These are phyloP conservation scores for Globisporangium cystogenes DNA, from an alignment of 352 stramenopile species.

Conservation along the genomic window DNA sequence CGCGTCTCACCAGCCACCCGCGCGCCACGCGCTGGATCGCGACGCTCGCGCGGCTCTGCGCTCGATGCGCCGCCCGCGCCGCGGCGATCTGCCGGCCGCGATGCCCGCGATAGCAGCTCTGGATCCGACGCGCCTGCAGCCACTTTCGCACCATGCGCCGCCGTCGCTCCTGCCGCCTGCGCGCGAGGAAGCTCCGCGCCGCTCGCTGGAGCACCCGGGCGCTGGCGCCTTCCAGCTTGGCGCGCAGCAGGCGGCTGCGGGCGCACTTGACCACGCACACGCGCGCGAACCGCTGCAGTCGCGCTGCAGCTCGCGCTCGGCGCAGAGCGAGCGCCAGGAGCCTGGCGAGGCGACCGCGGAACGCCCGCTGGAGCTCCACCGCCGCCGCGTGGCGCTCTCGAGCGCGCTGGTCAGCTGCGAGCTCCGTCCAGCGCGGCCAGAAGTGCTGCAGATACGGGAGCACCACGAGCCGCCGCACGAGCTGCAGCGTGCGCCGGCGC, in stretches of 20 bases:
- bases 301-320: conserved; percentile 15
- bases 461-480: conserved; percentile 35
- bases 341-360: conserved; percentile 15
- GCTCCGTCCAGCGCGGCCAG: conserved; percentile 31
- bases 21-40: conserved; percentile 18
- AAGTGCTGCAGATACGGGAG: conserved; percentile 19
- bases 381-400: conserved; percentile 25
- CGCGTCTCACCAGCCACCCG: conserved; percentile 13
- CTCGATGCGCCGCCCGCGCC: not conserved
- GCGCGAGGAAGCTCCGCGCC: conserved; percentile 22
- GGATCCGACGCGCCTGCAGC: conserved; percentile 33
- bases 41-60: conserved; percentile 10
- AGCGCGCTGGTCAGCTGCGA: conserved; percentile 2
- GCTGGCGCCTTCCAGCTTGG: conserved; percentile 10
- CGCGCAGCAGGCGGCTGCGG: conserved; percentile 5
- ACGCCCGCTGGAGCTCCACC: conserved; percentile 35
- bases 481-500: conserved; percentile 24
- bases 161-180: not conserved
- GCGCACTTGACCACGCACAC: conserved; percentile 19
- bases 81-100: conserved; percentile 15
- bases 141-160: conserved; percentile 20
- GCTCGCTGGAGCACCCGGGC: conserved; percentile 29
- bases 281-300: conserved; percentile 29
- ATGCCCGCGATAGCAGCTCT: conserved; percentile 33
- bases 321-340: not conserved